Evolutionary conservation across 305 asterid species (phyloP).

Genomic region (Fraxinus baroniana): DNA sequence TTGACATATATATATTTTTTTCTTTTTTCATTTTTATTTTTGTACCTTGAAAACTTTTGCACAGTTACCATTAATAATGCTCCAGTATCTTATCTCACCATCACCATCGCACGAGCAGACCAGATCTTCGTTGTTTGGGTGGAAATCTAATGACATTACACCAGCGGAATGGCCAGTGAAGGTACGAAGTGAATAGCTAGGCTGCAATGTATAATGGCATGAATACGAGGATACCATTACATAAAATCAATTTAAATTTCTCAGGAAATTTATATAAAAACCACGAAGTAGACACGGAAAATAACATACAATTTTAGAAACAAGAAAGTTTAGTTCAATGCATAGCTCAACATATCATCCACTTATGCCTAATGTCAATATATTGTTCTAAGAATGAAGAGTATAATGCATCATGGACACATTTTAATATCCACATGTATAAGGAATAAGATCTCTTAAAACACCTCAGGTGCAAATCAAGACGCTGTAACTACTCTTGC

Average conservation of each 20-base stretch:
- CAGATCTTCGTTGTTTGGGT: conserved; percentile 93
- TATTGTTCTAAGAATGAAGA: not conserved
- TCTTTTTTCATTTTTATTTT: not conserved
- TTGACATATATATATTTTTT: not conserved
- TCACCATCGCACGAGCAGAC: conserved; percentile 92
- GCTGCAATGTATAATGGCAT: conserved; percentile 43
- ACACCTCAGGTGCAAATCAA: not conserved
- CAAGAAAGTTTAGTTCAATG: not conserved
- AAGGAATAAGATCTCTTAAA: not conserved
- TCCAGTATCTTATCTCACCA: conserved; percentile 95
- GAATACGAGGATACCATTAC: not conserved
- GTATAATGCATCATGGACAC: not conserved
- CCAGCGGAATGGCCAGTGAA: conserved; percentile 90
- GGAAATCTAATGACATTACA: conserved; percentile 92
- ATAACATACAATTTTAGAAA: not conserved
- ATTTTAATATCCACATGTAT: not conserved
- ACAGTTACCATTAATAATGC: conserved; percentile 74
- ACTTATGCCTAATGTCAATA: not conserved
- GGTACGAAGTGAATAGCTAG: conserved; percentile 75
- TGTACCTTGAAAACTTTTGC: conserved; percentile 78
- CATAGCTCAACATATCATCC: not conserved
- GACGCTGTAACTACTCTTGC: not conserved
- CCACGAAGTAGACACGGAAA: not conserved
- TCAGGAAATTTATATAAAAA: not conserved
- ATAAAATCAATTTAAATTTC: not conserved